A percentile compares a stretch with the other conserved stretches of the same genome.
These are phyloP conservation scores for Plantago major DNA, from an alignment of 257 asterid genomes.

Conservation along the genomic window DNA sequence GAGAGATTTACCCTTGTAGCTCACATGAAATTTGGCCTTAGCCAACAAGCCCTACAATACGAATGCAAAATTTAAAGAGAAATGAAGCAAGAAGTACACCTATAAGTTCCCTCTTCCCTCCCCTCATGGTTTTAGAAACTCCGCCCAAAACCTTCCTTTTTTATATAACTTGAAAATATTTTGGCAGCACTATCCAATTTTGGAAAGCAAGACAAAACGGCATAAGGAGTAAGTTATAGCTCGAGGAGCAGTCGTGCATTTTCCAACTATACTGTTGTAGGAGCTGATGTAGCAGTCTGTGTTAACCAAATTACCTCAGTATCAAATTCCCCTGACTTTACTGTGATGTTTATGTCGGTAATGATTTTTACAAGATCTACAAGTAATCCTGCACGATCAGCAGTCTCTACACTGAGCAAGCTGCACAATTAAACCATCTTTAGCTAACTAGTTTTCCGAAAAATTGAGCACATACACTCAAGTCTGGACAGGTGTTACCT, in stretches of 20 bases:
- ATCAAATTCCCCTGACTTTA: slow-evolving; percentile 89
- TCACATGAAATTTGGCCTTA: slow-evolving; percentile 90
- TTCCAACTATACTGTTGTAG: background rate
- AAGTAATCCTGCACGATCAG: slow-evolving; percentile 87
- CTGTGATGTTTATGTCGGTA: slow-evolving; percentile 71
- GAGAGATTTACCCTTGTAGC: slow-evolving; percentile 79
- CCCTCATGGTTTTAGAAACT: no score
- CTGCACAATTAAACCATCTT: slow-evolving; percentile 40
- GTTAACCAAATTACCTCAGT: slow-evolving; percentile 57
- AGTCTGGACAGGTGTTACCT: slow-evolving; percentile 27
- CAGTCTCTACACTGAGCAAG: slow-evolving; percentile 76
- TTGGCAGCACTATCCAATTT: no score
- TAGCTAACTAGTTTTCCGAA: background rate
- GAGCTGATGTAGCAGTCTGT: background rate
- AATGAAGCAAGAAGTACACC: no score
- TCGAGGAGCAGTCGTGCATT: no score
- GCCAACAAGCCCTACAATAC: slow-evolving; percentile 77
- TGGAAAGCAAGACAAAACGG: no score
- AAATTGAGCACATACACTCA: background rate
- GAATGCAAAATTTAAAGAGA: slow-evolving; percentile 1
- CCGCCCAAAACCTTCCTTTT: no score
- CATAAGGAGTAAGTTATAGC: no score
- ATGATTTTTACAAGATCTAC: slow-evolving; percentile 91
- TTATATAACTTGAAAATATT: no score
- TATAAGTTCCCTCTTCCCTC: no score